phyloP scores from a whole-genome alignment of 2,329 filamentous ascomycete genomes.

The Penicillium sp. region DNA sequence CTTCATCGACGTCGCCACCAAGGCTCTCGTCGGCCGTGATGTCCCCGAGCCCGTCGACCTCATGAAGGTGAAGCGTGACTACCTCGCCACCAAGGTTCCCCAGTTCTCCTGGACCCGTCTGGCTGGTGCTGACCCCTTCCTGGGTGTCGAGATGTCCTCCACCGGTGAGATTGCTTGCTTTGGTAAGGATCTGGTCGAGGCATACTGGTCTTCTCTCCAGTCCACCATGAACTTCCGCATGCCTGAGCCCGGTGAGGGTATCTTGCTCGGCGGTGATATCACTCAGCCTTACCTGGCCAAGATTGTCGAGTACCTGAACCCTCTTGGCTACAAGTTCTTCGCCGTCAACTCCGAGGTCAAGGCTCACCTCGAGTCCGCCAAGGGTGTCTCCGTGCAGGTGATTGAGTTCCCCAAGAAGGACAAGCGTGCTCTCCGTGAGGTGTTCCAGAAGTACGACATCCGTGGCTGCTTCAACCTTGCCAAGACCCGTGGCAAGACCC shows the following conservation, averaged over 20 bases:
- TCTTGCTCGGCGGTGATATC: conserved; percentile 86
- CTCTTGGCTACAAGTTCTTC: conserved; percentile 91
- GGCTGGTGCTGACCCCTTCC: conserved; percentile 92
- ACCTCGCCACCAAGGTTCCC: conserved; percentile 94
- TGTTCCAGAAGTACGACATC: conserved; percentile 97
- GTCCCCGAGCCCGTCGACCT: conserved; percentile 83
- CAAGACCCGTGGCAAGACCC: conserved; percentile 74
- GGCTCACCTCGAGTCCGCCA: conserved; percentile 72
- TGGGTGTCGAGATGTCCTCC: conserved; percentile 95
- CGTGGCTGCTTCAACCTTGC: conserved; percentile 94
- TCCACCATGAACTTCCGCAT: conserved; percentile 99
- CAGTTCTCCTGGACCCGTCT: conserved; percentile 99
- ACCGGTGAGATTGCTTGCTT: conserved; percentile 99
- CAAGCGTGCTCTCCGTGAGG: conserved; percentile 89
- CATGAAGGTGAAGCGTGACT: conserved; percentile 86
- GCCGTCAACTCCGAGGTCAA: conserved; percentile 81
- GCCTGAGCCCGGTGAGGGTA: conserved; percentile 88
- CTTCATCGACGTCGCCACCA: conserved; percentile 94
- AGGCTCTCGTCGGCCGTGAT: conserved; percentile 80
- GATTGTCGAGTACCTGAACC: conserved; percentile 82
- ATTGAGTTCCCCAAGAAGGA: conserved; percentile 97
- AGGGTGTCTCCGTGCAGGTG: conserved; percentile 73
- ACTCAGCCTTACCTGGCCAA: conserved; percentile 67
- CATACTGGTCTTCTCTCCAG: conserved; percentile 95
- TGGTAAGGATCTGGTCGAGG: conserved; percentile 90